Evolutionary conservation across 768 basidiomycete genomes (phyloP), one percentile per base, ranked within the genome.

Genomic region (Tulasnella sp.): DNA sequence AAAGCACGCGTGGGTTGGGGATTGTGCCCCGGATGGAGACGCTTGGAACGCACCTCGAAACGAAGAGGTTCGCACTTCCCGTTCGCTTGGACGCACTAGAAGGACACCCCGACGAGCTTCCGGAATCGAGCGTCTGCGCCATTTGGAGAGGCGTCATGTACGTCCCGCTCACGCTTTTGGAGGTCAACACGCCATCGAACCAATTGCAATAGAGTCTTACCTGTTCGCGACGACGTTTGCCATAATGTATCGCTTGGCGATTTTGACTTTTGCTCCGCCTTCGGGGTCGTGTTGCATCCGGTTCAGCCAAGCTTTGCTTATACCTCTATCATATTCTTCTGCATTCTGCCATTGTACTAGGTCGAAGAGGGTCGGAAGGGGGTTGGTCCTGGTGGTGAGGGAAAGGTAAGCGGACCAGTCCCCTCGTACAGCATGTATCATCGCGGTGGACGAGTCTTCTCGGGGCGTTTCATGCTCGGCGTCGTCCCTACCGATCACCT

Each of bases 191-290:
- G 49, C 27, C 40, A 4, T n/a, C 32, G 50, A 15, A 31, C 6
- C 6, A 59, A 31, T 34, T 46, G 50, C 55, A 64, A 52, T 21
- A 42, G 48, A 29, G 19, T 25, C 69, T 11, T 64, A 78, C 86
- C 86, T 81, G 56, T 87, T 88, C 6, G 74, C 75, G n/a, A 83
- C 77, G 39, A 86, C 78, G 61, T 80, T 80, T 0, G 86, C 83
- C 7, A 86, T 55, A 9, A 84, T 67, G 63, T 89, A 86, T 37
- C 77, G 73, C 63, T 75, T 72, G 0, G 84, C 84, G 4, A 84
- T 75, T 6, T 59, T 39, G 23, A 68, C 64, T 67, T 81, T 79
- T 15, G 66, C 64, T 6, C 75, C 69, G 19, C 19, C 52, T 6
- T 54, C 23, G 7, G 25, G 25, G 12, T 54, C 52, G 21, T 23